phyloP scores from a whole-genome alignment of 2,329 filamentous ascomycete species.

The Fusarium paranaense region DNA sequence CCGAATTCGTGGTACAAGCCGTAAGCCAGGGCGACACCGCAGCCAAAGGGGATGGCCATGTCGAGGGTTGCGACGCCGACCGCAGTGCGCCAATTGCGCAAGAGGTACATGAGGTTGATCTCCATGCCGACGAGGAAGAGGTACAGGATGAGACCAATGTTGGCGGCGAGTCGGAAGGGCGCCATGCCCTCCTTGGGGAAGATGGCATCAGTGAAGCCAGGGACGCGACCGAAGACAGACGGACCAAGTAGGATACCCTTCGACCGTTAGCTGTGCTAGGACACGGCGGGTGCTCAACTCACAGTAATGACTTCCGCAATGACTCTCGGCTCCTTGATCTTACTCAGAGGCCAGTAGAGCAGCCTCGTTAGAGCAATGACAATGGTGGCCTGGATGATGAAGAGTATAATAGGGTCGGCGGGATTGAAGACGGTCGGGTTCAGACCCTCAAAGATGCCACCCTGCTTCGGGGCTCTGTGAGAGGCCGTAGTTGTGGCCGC shows the following conservation, averaged over 20 bases:
- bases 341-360: slow-evolving; percentile 80
- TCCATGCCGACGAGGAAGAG: slow-evolving; percentile 91
- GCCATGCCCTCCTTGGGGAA: slow-evolving; percentile 82
- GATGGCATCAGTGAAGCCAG: slow-evolving; percentile 78
- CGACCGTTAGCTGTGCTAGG: not conserved
- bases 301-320: slow-evolving; percentile 82
- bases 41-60: slow-evolving; percentile 83
- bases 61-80: slow-evolving; percentile 81
- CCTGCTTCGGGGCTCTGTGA: slow-evolving; percentile 17
- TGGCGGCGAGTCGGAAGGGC: slow-evolving; percentile 80
- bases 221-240: slow-evolving; percentile 86
- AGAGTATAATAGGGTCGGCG: slow-evolving; percentile 21
- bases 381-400: slow-evolving; percentile 32
- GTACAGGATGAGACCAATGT: slow-evolving; percentile 85
- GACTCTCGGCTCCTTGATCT: slow-evolving; percentile 81
- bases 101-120: slow-evolving; percentile 76
- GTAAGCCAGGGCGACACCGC: slow-evolving; percentile 83
- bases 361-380: slow-evolving; percentile 31
- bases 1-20: slow-evolving; percentile 82
- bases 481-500: too few species aligned
- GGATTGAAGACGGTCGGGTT: slow-evolving; percentile 27
- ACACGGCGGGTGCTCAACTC: not conserved
- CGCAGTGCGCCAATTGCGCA: slow-evolving; percentile 83
- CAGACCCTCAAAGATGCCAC: slow-evolving; percentile 27
- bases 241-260: slow-evolving; percentile 82